phyloP scores from a whole-genome alignment of 345 rosid species.

The Hibiscus syriacus region DNA sequence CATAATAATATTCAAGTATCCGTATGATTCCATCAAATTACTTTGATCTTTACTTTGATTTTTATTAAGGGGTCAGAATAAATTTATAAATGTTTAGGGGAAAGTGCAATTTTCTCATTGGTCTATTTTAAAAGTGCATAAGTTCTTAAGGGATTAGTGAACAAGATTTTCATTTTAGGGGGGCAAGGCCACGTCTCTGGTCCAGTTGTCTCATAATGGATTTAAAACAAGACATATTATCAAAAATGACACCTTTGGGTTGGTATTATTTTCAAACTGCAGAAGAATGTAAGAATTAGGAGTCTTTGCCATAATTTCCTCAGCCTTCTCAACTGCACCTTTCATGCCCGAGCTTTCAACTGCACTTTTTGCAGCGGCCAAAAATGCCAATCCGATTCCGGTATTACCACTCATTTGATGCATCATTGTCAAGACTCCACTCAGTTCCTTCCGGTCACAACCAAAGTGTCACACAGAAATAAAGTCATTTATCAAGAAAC shows the following conservation, averaged over 20 bases:
- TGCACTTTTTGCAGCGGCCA: constrained; percentile 66
- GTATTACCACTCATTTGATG: constrained; percentile 79
- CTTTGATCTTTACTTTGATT: too few relatives aligned
- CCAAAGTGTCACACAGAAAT: constrained; percentile 10
- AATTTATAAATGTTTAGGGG: too few relatives aligned
- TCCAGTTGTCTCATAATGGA: constrained; percentile 62
- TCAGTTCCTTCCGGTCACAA: constrained; percentile 5
- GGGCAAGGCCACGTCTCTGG: too few relatives aligned
- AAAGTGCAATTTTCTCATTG: too few relatives aligned
- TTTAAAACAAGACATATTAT: constrained; percentile 23
- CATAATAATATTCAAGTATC: too few relatives aligned
- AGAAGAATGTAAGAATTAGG: constrained; percentile 56
- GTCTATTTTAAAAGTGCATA: too few relatives aligned
- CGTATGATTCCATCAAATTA: too few relatives aligned
- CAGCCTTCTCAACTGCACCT: constrained; percentile 68
- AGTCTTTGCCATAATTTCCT: constrained; percentile 50
- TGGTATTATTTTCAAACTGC: constrained; percentile 67
- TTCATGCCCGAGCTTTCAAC: constrained; percentile 62
- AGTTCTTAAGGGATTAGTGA: too few relatives aligned
- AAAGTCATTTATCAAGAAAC: too few relatives aligned
- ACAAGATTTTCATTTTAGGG: too few relatives aligned
- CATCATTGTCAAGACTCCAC: constrained; percentile 97
- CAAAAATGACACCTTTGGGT: constrained; percentile 43
- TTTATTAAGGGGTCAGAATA: too few relatives aligned
- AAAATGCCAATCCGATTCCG: constrained; percentile 67